Percentiles rank a stretch among this genome's conserved stretches.
phyloP scores from a whole-genome alignment of 306 rosid species.

The Ammopiptanthus mongolicus region DNA sequence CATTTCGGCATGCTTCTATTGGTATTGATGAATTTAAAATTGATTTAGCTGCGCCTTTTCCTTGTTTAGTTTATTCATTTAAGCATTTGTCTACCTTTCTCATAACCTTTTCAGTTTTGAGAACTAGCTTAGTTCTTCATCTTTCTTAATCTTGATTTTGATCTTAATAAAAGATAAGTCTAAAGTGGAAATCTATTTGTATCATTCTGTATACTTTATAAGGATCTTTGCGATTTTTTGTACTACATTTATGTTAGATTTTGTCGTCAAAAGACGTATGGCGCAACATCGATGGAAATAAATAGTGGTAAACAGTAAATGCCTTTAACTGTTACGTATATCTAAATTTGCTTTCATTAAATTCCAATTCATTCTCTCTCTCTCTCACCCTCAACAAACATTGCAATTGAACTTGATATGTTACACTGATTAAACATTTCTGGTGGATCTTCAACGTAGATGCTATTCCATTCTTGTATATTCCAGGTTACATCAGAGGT shows the following conservation, averaged over 20 bases:
- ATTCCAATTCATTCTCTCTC: not conserved
- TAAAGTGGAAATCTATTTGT: not conserved
- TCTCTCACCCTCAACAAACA: not conserved
- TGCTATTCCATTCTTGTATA: conserved; percentile 7
- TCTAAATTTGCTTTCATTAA: not conserved
- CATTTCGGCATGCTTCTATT: not conserved
- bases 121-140: not conserved
- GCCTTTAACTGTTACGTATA: not conserved
- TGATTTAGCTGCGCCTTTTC: not conserved
- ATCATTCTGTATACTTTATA: not conserved
- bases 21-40: not conserved
- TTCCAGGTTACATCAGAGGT: conserved; percentile 1
- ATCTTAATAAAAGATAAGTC: not conserved
- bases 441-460: not conserved
- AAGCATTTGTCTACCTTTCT: not conserved
- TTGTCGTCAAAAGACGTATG: not conserved
- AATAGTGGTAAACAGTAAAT: not conserved
- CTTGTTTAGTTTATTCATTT: not conserved
- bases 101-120: not conserved
- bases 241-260: not conserved
- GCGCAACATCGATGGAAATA: not conserved
- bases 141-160: not conserved
- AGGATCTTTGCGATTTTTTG: not conserved
- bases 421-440: not conserved
- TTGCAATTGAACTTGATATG: not conserved